phyloP scores from a whole-genome alignment of 257 asterid species.

The Gentiana straminea region DNA sequence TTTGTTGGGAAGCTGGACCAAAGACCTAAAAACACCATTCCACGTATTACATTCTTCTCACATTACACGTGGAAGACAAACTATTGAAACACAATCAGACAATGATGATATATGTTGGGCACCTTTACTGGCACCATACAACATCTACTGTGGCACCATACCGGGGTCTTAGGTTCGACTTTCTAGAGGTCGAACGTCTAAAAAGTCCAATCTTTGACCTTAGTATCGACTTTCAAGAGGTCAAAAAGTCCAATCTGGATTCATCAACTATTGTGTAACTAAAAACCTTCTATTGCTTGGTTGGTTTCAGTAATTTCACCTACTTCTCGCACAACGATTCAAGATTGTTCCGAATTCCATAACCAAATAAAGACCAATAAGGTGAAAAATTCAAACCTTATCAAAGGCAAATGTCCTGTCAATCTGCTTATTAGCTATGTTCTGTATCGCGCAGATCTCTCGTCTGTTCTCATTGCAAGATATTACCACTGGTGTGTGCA shows the following conservation, averaged over 20 bases:
- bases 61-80: no score
- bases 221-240: neutral
- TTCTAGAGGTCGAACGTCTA: no score
- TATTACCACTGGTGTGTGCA: conserved; percentile 22
- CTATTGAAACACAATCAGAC: no score
- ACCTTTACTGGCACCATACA: no score
- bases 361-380: neutral
- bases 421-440: conserved; percentile 24
- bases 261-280: no score
- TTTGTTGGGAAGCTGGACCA: conserved; percentile 37
- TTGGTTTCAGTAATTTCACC: no score
- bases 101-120: no score
- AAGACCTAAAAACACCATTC: conserved; percentile 31
- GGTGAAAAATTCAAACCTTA: conserved; percentile 26
- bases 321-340: no score
- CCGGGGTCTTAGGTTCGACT: no score
- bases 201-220: neutral
- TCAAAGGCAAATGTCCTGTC: conserved; percentile 29
- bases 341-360: neutral
- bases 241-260: no score
- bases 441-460: conserved; percentile 28
- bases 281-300: no score
- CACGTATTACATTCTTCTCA: neutral
- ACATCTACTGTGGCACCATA: no score
- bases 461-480: conserved; percentile 30